Evolutionary conservation across 345 rosid species (phyloP).

Genomic region (Tarenaya hassleriana): DNA sequence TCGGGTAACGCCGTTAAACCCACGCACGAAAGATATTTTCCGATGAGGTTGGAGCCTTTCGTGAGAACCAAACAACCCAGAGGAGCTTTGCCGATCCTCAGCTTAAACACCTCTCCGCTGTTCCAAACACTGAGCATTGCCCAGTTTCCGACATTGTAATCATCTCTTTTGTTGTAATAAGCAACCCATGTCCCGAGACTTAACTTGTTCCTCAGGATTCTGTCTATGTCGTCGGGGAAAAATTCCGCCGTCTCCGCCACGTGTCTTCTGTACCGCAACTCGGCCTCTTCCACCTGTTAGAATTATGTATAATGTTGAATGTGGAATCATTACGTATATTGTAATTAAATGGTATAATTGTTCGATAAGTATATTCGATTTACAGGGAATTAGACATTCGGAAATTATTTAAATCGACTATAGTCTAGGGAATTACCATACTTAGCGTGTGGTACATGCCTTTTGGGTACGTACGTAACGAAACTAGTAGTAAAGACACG

Average conservation of each 20-base stretch:
- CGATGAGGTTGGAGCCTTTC: conserved; percentile 37
- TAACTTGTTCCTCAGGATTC: conserved; percentile 47
- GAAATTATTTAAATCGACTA: no score
- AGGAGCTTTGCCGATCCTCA: conserved; percentile 54
- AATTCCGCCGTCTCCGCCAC: conserved; percentile 48
- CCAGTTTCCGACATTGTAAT: conserved; percentile 36
- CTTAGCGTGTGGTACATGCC: no score
- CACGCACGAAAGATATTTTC: conserved; percentile 44
- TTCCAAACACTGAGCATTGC: conserved; percentile 87
- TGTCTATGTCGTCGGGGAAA: conserved; percentile 61
- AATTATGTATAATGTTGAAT: neutral
- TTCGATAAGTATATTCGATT: no score
- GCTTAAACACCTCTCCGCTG: conserved; percentile 59
- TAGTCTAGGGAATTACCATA: no score
- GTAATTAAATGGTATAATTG: no score
- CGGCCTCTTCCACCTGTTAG: conserved; percentile 45
- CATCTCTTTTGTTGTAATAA: conserved; percentile 28
- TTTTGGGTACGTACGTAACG: no score
- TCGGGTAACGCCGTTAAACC: conserved; percentile 48
- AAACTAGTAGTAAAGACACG: no score
- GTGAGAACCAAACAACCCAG: conserved; percentile 45
- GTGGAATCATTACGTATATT: no score
- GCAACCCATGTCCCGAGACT: conserved; percentile 88
- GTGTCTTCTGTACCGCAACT: conserved; percentile 37
- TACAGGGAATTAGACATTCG: no score